Percentiles rank a stretch among this genome's conserved stretches.
These are phyloP conservation scores for Penicillium sp. DNA, from an alignment of 2,329 filamentous ascomycete genomes.

Conservation along the genomic window DNA sequence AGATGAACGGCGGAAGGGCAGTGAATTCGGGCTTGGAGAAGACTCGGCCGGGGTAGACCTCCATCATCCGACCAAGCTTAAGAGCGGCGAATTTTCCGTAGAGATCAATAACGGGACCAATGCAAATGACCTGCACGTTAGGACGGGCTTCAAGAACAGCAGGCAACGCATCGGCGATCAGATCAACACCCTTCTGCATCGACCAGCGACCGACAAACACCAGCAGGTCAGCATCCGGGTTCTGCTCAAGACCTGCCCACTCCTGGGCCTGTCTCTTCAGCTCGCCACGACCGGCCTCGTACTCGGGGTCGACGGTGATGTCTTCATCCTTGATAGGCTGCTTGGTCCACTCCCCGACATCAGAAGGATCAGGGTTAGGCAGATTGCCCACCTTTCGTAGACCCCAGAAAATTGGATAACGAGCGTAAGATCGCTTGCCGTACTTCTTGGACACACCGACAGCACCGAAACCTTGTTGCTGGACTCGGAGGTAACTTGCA, in stretches of 20 bases:
- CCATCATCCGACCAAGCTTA: constrained; percentile 64
- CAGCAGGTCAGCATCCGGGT: constrained; percentile 63
- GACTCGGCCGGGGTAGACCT: constrained; percentile 63
- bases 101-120: constrained; percentile 67
- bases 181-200: constrained; percentile 66
- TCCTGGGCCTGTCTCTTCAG: constrained; percentile 63
- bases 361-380: constrained; percentile 65
- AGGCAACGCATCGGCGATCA: constrained; percentile 67
- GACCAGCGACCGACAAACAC: constrained; percentile 69
- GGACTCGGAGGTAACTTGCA: constrained; percentile 63
- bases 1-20: constrained; percentile 63
- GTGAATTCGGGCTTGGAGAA: constrained; percentile 68
- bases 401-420: constrained; percentile 70
- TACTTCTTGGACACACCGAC: constrained; percentile 70
- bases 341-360: constrained; percentile 61
- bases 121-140: constrained; percentile 60
- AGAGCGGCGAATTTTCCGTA: constrained; percentile 67
- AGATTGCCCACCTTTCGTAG: constrained; percentile 61
- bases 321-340: constrained; percentile 50
- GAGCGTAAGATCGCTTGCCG: constrained; percentile 64
- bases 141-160: constrained; percentile 60
- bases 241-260: constrained; percentile 64
- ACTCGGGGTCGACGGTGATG: constrained; percentile 53
- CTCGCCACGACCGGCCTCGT: constrained; percentile 54
- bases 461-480: constrained; percentile 66